phyloP scores from a whole-genome alignment of 2,329 filamentous ascomycete genomes.

The Venturia aucupariae region DNA sequence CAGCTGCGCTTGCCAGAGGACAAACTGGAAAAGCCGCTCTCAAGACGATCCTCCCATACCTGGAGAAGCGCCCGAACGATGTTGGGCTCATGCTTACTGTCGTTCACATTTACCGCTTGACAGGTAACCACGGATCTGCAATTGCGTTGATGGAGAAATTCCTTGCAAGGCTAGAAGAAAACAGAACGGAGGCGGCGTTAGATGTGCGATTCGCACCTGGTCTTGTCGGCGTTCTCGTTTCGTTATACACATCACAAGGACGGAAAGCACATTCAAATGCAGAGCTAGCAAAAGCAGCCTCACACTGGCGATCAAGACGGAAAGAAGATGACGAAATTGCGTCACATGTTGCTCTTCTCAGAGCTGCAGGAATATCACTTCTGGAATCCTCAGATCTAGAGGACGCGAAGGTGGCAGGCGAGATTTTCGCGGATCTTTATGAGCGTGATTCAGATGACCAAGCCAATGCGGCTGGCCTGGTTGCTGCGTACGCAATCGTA shows the following conservation, averaged over 20 bases:
- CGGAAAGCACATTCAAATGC: constrained; percentile 61
- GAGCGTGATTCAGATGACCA: constrained; percentile 56
- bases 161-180: constrained; percentile 60
- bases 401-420: constrained; percentile 60
- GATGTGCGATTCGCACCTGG: constrained; percentile 77
- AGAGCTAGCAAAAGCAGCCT: constrained; percentile 69
- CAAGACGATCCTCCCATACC: constrained; percentile 57
- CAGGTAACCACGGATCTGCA: constrained; percentile 63
- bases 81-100: constrained; percentile 72
- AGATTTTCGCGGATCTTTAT: constrained; percentile 69
- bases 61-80: constrained; percentile 68
- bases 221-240: constrained; percentile 68
- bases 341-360: constrained; percentile 44
- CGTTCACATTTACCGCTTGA: constrained; percentile 69
- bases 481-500: constrained; percentile 65
- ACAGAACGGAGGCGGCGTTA: constrained; percentile 45
- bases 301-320: constrained; percentile 63
- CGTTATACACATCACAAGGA: constrained; percentile 67
- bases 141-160: constrained; percentile 68
- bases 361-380: constrained; percentile 73
- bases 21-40: constrained; percentile 57
- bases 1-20: constrained; percentile 62
- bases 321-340: constrained; percentile 29
- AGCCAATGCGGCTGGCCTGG: constrained; percentile 68
- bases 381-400: constrained; percentile 62